Conservation (phyloP, 306 rosid species). For the Vicia villosa region DNA sequence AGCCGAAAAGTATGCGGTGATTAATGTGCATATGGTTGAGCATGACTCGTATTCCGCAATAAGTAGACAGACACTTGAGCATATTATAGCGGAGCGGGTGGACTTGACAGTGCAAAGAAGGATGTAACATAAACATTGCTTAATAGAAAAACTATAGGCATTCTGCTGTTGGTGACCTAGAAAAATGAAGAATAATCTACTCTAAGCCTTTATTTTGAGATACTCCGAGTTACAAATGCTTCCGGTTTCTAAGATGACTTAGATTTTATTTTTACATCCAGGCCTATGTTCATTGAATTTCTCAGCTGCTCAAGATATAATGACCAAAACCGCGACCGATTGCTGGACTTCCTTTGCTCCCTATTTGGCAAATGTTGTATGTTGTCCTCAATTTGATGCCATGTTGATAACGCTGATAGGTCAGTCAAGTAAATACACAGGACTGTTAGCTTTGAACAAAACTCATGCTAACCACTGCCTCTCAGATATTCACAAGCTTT, state of each 20-base stretch:
- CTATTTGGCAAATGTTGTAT: conserved; percentile 65
- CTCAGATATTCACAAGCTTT: conserved; percentile 60
- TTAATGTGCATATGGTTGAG: not conserved
- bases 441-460: conserved; percentile 55
- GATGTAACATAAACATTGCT: too few species aligned
- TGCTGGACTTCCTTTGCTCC: conserved; percentile 51
- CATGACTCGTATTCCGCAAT: not conserved
- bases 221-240: too few species aligned
- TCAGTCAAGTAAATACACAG: conserved; percentile 59
- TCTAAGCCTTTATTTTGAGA: too few species aligned
- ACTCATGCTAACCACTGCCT: conserved; percentile 65
- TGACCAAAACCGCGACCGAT: not conserved
- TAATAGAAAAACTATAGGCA: not conserved
- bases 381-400: conserved; percentile 72
- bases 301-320: not conserved
- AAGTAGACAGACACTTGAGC: not conserved
- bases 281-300: conserved; percentile 3
- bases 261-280: not conserved
- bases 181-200: too few species aligned
- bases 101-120: not conserved
- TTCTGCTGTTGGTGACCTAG: too few species aligned
- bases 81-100: not conserved
- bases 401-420: conserved; percentile 57
- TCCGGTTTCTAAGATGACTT: not conserved
- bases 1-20: too few species aligned